phyloP scores from a whole-genome alignment of 2,329 filamentous ascomycete genomes.

The Pseudogymnoascus destructans region DNA sequence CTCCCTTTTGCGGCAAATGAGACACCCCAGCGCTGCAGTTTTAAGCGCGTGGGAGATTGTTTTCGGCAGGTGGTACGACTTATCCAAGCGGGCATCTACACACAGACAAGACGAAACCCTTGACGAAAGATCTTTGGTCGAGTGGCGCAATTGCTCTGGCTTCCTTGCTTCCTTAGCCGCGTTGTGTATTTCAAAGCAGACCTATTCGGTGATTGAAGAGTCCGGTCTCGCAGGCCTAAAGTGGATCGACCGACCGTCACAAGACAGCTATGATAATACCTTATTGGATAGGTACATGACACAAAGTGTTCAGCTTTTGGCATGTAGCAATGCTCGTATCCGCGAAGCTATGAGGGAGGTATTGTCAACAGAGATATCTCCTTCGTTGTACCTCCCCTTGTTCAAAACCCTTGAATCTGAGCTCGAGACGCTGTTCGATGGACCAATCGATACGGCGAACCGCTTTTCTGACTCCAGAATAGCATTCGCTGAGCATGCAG shows the following conservation, averaged over 20 bases:
- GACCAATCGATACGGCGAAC: constrained; percentile 37
- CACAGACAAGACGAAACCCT: constrained; percentile 35
- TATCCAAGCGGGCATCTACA: constrained; percentile 49
- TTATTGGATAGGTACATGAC: constrained; percentile 47
- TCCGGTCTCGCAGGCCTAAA: constrained; percentile 40
- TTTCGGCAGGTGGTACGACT: constrained; percentile 50
- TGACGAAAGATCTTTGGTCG: constrained; percentile 43
- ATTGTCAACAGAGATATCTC: constrained; percentile 50
- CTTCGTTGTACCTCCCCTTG: constrained; percentile 46
- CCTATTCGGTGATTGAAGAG: constrained; percentile 41
- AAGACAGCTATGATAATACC: constrained; percentile 47
- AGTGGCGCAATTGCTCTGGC: constrained; percentile 58
- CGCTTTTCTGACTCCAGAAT: constrained; percentile 47
- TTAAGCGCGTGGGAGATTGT: constrained; percentile 53
- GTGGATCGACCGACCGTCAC: constrained; percentile 51
- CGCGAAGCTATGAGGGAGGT: constrained; percentile 55
- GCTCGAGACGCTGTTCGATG: constrained; percentile 48
- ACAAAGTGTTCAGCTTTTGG: constrained; percentile 50
- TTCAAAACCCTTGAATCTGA: constrained; percentile 54
- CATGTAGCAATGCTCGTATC: constrained; percentile 49
- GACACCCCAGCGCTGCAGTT: constrained; percentile 52
- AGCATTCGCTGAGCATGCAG: constrained; percentile 54
- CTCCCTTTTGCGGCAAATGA: constrained; percentile 44
- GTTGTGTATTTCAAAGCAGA: constrained; percentile 48
- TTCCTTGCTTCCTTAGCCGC: constrained; percentile 55